phyloP scores from a whole-genome alignment of 345 rosid genomes.

The Syzygium aqueum region DNA sequence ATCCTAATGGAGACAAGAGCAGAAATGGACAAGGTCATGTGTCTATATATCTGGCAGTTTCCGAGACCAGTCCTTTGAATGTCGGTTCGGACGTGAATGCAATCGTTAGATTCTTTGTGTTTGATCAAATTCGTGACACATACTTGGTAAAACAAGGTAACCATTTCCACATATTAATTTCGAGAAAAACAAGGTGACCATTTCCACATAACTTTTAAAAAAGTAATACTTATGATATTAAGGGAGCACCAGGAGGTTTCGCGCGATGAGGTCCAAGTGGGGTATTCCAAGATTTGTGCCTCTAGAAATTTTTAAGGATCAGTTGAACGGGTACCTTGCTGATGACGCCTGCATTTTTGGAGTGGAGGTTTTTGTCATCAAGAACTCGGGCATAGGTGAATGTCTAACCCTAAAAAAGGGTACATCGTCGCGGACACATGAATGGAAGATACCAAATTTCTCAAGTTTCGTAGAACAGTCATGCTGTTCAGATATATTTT shows the following conservation, averaged over 20 bases:
- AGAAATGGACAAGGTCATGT: background rate
- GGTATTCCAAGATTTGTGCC: background rate
- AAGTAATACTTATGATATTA: background rate
- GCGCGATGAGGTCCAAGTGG: background rate
- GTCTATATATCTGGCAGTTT: background rate
- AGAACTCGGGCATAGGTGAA: background rate
- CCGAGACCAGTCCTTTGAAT: background rate
- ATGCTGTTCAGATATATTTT: background rate
- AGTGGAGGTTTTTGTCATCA: background rate
- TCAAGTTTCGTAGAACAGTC: background rate
- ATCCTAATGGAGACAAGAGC: background rate
- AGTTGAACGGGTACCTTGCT: background rate
- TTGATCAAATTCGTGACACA: background rate
- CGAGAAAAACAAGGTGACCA: background rate
- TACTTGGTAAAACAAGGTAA: background rate
- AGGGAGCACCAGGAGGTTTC: background rate
- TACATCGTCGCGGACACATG: background rate
- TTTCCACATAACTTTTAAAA: background rate
- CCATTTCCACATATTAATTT: too few relatives aligned
- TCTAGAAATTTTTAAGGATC: background rate
- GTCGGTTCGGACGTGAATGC: background rate
- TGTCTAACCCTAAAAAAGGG: background rate
- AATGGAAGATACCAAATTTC: background rate
- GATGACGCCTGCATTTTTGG: background rate
- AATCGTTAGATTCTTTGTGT: background rate